Conservation (phyloP, 2,329 filamentous ascomycete genomes). For the Chrysosporium keratinophilum region DNA sequence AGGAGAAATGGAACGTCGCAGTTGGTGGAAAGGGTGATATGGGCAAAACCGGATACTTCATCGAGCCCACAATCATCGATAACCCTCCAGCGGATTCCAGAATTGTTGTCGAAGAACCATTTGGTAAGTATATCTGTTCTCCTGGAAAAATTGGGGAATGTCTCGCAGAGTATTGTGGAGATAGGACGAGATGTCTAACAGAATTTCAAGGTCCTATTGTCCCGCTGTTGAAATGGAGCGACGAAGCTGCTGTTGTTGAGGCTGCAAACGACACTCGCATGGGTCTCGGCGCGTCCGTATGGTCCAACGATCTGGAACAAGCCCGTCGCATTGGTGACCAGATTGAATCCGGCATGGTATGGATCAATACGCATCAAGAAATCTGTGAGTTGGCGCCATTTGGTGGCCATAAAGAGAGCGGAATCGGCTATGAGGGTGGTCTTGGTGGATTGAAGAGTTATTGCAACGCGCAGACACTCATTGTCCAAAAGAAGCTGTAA, state of each 20-base stretch:
- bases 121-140: slow-evolving; percentile 38
- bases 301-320: slow-evolving; percentile 43
- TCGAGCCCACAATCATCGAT: slow-evolving; percentile 49
- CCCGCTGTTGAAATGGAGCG: slow-evolving; percentile 51
- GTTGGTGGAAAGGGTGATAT: slow-evolving; percentile 38
- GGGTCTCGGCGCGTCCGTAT: slow-evolving; percentile 50
- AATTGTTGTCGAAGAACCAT: slow-evolving; percentile 51
- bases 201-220: slow-evolving; percentile 47
- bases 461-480: slow-evolving; percentile 32
- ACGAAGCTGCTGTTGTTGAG: slow-evolving; percentile 50
- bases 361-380: slow-evolving; percentile 44
- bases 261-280: slow-evolving; percentile 46
- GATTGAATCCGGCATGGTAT: slow-evolving; percentile 50
- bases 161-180: background rate
- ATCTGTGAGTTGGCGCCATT: slow-evolving; percentile 31
- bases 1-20: slow-evolving; percentile 44
- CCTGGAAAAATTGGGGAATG: background rate
- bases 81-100: slow-evolving; percentile 47
- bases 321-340: slow-evolving; percentile 45
- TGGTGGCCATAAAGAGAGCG: slow-evolving; percentile 45
- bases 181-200: background rate
- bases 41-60: slow-evolving; percentile 43
- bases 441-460: slow-evolving; percentile 31
- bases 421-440: slow-evolving; percentile 42
- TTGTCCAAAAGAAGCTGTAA: slow-evolving; percentile 21